Evolutionary conservation across 140 eudicot species (phyloP), one percentile per base, ranked within the genome.

Genomic region (Ambrosia hybrid): DNA sequence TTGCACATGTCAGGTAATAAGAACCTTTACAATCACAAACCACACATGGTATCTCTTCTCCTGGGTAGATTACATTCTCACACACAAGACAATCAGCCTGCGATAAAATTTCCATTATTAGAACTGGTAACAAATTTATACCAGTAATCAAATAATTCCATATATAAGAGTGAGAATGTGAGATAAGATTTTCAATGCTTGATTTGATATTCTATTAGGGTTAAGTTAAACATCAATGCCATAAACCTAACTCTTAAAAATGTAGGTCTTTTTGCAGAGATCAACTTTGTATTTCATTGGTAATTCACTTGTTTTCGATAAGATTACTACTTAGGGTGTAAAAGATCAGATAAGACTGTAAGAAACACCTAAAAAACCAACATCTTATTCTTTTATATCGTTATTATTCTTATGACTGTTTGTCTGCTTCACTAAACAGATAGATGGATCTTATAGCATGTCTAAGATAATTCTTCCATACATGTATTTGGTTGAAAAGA

Each of bases 1-100:
- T 72, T 51, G 89, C 90, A 78, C 99, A 94, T 74, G 13, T 51
- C 16, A 86, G 70, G 76, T 94, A 97, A 79, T 80, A 94, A 37
- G 81, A 76, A 61, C 78, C 79, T 71, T 62, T 72, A 86, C 99
- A 94, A 26, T 78, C 91, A 56, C 83, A 91, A 74, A 86, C 87
- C 73, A 80, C 71, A 76, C 99, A 94, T 33, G 70, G 43, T 80
- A 82, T 56, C 76, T 83, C 86, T 61, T 85, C 87, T 61, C 88
- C 96, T 1, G 91, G 96, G 74, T 82, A 79, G 65, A 93, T 83
- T 46, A 69, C 73, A n/a, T 11, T 77, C 79, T 82, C 85, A 56
- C 97, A 93, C 53, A 75, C 79, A 65, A 78, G 70, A 70, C 98
- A 93, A 52, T 80, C 85, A 16, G 73, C 89, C 26, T 21, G 1